Evolutionary conservation across 495 filamentous ascomycete genomes (phyloP), one percentile per base, ranked within the genome.

Genomic region (Parachaetomium inaequale): DNA sequence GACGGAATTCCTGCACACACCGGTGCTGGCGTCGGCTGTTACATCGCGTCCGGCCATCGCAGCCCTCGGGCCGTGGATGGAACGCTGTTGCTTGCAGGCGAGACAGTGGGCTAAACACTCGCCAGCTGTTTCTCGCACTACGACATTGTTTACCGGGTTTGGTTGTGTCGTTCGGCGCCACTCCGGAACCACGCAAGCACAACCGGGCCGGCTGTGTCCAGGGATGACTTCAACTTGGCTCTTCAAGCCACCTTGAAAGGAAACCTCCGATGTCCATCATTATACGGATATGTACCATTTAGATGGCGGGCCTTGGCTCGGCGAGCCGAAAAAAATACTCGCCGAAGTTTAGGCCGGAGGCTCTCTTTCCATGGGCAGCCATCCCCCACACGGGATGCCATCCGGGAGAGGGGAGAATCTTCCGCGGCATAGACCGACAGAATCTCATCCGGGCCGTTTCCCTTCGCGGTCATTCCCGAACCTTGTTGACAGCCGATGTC

Each of bases 31-130:
- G 38, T 62, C 50, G 58, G 55, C 36, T 43, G 70, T 72, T 70
- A 64, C 69, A 73, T 71, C 69, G 69, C 70, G 67, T 70, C 63
- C 65, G 29, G 59, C 65, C 69, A 70, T 71, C 70, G 59, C 67
- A 63, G 65, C 36, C 66, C 43, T 62, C 61, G 69, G 67, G 69
- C 56, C 60, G 53, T 59, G 62, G 63, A 70, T 73, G 70, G 63
- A 70, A 71, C 69, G 62, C 64, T 69, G 14, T 29, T 26, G 28
- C 36, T 46, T 50, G 43, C 56, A 59, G 56, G 56, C 19, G 19
- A 28, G 15, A 50, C 42, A 49, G 56, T 26, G 45, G 31, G 25
- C 26, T 11, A 17, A 26, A 26, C 12, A 28, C 43, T 28, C 45
- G 38, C n/a, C 29, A 6, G 26, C 43, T 36, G 21, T 49, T 31